Percentiles rank a stretch among this genome's conserved stretches.
These are phyloP conservation scores for Rhodotorula toruloides DNA, from an alignment of 768 basidiomycete genomes.

Conservation along the genomic window DNA sequence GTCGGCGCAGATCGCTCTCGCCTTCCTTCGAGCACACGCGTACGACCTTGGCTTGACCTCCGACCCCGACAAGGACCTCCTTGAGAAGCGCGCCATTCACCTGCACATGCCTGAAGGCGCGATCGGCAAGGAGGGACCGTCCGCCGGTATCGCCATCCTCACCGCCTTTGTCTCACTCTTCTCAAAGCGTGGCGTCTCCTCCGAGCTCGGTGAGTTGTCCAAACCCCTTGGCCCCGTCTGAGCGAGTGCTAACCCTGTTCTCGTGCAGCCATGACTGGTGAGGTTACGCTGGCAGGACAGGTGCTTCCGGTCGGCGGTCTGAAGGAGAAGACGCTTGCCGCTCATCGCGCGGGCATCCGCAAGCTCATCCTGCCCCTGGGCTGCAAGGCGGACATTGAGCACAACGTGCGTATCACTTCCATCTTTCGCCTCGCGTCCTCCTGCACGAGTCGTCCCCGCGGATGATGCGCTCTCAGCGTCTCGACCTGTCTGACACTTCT, in stretches of 20 bases:
- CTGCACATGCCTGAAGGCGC: slow-evolving; percentile 74
- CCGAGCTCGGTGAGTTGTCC: slow-evolving; percentile 57
- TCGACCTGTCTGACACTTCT: no score
- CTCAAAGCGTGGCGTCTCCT: slow-evolving; percentile 54
- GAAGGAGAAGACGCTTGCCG: slow-evolving; percentile 87
- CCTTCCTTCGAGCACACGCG: slow-evolving; percentile 88
- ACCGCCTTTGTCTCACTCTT: slow-evolving; percentile 88
- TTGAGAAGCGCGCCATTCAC: slow-evolving; percentile 83
- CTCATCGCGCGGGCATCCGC: slow-evolving; percentile 93
- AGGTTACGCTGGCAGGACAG: slow-evolving; percentile 92
- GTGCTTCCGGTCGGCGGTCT: slow-evolving; percentile 93
- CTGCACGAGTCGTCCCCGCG: no score
- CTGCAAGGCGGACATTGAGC: slow-evolving; percentile 89
- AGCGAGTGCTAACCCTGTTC: not conserved
- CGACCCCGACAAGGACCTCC: slow-evolving; percentile 64
- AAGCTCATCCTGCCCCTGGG: slow-evolving; percentile 80
- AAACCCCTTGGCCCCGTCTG: not conserved
- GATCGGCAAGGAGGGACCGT: slow-evolving; percentile 60
- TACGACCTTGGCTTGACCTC: slow-evolving; percentile 79
- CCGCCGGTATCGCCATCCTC: slow-evolving; percentile 88
- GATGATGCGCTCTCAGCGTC: no score
- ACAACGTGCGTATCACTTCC: slow-evolving; percentile 62
- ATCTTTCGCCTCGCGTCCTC: not conserved
- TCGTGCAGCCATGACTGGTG: slow-evolving; percentile 85
- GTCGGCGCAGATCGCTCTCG: slow-evolving; percentile 87